Conservation (phyloP, 176 grass and related monocot species). For the Carex littledalei region DNA sequence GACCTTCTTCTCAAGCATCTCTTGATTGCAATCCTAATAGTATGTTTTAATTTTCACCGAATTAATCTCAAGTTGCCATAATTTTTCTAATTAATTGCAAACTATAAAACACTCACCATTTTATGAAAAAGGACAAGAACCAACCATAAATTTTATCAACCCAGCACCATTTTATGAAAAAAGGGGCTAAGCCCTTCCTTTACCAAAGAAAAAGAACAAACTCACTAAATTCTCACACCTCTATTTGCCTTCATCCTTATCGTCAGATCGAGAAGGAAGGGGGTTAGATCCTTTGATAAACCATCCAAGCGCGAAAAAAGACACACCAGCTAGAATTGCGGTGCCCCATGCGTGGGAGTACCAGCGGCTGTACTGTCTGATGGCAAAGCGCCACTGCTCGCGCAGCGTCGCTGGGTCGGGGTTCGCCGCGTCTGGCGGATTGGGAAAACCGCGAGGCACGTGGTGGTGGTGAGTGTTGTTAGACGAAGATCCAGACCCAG, state of each 20-base stretch:
- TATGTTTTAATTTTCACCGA: background rate
- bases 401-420: conserved; percentile 45
- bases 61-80: background rate
- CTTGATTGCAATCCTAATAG: background rate
- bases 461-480: background rate
- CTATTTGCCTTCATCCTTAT: conserved; percentile 14
- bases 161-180: background rate
- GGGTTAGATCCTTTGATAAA: conserved; percentile 50
- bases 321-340: conserved; percentile 33
- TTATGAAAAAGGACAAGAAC: background rate
- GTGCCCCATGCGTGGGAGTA: conserved; percentile 49
- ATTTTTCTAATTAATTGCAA: background rate
- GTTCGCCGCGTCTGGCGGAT: conserved; percentile 45
- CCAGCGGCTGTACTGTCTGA: conserved; percentile 43
- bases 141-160: background rate
- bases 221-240: background rate
- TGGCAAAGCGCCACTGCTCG: conserved; percentile 50
- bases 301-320: conserved; percentile 42
- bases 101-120: background rate
- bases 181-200: background rate
- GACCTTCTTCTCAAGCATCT: background rate
- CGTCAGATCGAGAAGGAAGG: conserved; percentile 27
- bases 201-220: background rate
- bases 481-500: background rate
- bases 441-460: conserved; percentile 23